Evolutionary conservation across 805 yeast genomes (phyloP).

Genomic region (Wickerhamomyces rabaulensis): DNA sequence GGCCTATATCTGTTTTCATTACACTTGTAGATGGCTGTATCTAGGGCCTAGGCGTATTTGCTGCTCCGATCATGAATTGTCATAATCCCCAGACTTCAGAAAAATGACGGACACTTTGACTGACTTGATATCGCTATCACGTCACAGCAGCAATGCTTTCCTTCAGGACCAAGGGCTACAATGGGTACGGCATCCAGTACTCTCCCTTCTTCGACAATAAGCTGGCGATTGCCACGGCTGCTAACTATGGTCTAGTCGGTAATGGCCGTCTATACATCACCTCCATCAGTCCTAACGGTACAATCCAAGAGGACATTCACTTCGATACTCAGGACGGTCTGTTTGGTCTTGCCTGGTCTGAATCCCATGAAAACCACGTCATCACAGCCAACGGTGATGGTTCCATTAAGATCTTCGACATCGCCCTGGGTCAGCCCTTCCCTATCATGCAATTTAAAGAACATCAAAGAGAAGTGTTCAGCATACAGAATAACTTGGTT

Average conservation of each 20-base stretch:
- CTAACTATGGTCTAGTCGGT: slow-evolving; percentile 92
- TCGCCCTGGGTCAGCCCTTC: slow-evolving; percentile 48
- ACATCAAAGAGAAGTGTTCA: slow-evolving; percentile 71
- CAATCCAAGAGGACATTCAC: slow-evolving; percentile 43
- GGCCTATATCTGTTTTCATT: background rate
- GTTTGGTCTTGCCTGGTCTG: slow-evolving; percentile 88
- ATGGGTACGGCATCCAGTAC: slow-evolving; percentile 84
- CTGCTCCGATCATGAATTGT: background rate
- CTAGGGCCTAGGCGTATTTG: background rate
- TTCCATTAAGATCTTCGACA: slow-evolving; percentile 74
- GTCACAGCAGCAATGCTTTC: slow-evolving; percentile 47
- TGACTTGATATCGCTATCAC: background rate
- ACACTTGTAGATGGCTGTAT: background rate
- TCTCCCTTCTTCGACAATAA: slow-evolving; percentile 90
- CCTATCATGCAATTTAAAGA: slow-evolving; percentile 75
- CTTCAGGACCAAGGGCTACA: slow-evolving; percentile 71
- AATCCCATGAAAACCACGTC: slow-evolving; percentile 80
- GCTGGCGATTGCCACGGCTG: slow-evolving; percentile 83
- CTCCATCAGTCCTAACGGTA: slow-evolving; percentile 63
- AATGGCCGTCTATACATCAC: slow-evolving; percentile 78
- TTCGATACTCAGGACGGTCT: slow-evolving; percentile 94
- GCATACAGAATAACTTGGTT: slow-evolving; percentile 67
- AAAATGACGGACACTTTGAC: background rate
- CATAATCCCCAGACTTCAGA: background rate
- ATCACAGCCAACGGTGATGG: slow-evolving; percentile 90